A percentile compares a stretch with the other conserved stretches of the same genome.
Conservation (phyloP, 768 basidiomycete genomes). For the Termitomyces sp. region DNA sequence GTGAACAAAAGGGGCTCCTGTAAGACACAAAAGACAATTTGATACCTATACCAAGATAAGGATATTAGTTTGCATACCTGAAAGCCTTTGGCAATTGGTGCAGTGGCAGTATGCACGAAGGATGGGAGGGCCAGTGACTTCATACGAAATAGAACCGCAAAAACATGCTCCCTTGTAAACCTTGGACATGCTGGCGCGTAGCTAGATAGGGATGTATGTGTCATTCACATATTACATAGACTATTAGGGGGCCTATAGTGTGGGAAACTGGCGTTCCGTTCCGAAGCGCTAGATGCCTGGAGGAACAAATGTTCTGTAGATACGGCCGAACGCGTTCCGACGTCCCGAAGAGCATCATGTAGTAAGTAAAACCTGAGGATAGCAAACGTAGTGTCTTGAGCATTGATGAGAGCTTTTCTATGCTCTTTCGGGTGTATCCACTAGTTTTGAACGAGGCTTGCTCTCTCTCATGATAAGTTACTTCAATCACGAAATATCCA, state of each 20-base stretch:
- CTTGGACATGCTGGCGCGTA: background rate
- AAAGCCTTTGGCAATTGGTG: constrained; percentile 59
- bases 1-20: constrained; percentile 59
- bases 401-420: background rate
- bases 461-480: too few relatives aligned
- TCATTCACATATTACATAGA: background rate
- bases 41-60: background rate
- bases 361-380: background rate
- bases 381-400: background rate
- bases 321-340: background rate
- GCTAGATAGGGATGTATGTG: background rate
- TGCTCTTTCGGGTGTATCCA: background rate
- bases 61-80: constrained; percentile 29
- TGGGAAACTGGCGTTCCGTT: background rate
- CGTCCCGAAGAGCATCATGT: background rate
- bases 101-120: constrained; percentile 68
- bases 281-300: too few relatives aligned
- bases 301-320: background rate
- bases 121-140: constrained; percentile 41
- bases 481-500: background rate
- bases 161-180: constrained; percentile 50
- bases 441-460: background rate
- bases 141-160: constrained; percentile 48
- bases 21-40: background rate
- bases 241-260: background rate